These are phyloP conservation scores for Russula abietina DNA, from an alignment of 768 basidiomycete species.

Conservation along the genomic window DNA sequence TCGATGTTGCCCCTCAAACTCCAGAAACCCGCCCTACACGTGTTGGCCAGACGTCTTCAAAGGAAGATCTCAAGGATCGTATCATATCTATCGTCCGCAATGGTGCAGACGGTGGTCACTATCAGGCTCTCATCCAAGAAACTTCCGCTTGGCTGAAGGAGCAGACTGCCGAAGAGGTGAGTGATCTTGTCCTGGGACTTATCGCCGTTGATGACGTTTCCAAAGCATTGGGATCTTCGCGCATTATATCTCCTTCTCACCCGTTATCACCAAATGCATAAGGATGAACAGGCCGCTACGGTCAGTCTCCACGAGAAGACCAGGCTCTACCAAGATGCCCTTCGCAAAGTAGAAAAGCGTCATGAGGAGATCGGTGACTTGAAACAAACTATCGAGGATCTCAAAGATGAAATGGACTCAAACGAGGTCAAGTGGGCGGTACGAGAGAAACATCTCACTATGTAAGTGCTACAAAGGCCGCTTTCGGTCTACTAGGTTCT, in stretches of 20 bases:
- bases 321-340: conserved; percentile 21
- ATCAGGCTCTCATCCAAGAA: conserved; percentile 23
- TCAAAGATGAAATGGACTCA: conserved; percentile 18
- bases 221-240: conserved; percentile 25
- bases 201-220: neutral
- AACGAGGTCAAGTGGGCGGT: conserved; percentile 18
- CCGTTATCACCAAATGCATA: conserved; percentile 25
- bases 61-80: conserved; percentile 19
- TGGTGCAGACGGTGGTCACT: conserved; percentile 23
- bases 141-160: conserved; percentile 22
- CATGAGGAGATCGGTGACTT: conserved; percentile 10
- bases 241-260: conserved; percentile 24
- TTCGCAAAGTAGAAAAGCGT: conserved; percentile 13
- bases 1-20: conserved; percentile 18
- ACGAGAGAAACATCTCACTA: conserved; percentile 16
- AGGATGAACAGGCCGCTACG: conserved; percentile 23
- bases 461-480: neutral
- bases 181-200: neutral
- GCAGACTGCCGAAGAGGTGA: conserved; percentile 21
- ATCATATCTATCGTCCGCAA: conserved; percentile 24
- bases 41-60: conserved; percentile 7
- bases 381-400: conserved; percentile 15
- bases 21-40: conserved; percentile 14
- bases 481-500: neutral
- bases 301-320: conserved; percentile 20